Evolutionary conservation across 768 basidiomycete species (phyloP), one percentile per base, ranked within the genome.

Genomic region (Kwoniella sp.): DNA sequence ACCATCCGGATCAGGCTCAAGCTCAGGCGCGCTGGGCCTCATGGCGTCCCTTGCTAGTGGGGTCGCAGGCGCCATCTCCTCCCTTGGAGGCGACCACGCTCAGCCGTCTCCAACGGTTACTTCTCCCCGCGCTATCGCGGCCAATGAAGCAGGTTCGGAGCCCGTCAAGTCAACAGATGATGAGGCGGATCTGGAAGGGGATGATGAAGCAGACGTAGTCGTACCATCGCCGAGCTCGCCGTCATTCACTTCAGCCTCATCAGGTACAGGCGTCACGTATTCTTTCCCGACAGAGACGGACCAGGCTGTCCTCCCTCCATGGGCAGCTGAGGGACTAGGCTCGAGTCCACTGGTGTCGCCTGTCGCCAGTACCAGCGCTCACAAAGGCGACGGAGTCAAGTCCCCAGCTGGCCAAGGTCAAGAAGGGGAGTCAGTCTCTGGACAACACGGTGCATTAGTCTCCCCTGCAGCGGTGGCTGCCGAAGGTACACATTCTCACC

Each of bases 271-370:
- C 4, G 58, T 69, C 1, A 69, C 68, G 2, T 69, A 69, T 38
- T 55, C 52, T 1, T 69, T 51, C 31, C 68, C 68, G 3, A 57
- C 59, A 0, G 56, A 45, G 15, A 45, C 61, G 11, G 61, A 62
- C 23, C 52, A 53, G 17, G 20, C 55, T 29, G 67, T 45, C 7
- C 22, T 58, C 5, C 60, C 71, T 20, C 63, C 63, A 1, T 73
- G 71, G 71, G 71, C 68, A 4, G 59, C 60, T 1, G 65, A 67
- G 29, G 71, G 68, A 26, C 37, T 70, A 23, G 71, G 68, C 1
- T 63, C 52, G 17, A 63, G 64, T 25, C 47, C 34, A 11, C 28
- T 67, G 4, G 48, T 26, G 23, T 55, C 63, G 25, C 63, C 48
- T 17, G 37, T 26, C 9, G 29, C 8, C 9, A 29, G 34, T 45